Evolutionary conservation across 2,329 filamentous ascomycete genomes (phyloP).

Genomic region (Proliferodiscus dingleyae): DNA sequence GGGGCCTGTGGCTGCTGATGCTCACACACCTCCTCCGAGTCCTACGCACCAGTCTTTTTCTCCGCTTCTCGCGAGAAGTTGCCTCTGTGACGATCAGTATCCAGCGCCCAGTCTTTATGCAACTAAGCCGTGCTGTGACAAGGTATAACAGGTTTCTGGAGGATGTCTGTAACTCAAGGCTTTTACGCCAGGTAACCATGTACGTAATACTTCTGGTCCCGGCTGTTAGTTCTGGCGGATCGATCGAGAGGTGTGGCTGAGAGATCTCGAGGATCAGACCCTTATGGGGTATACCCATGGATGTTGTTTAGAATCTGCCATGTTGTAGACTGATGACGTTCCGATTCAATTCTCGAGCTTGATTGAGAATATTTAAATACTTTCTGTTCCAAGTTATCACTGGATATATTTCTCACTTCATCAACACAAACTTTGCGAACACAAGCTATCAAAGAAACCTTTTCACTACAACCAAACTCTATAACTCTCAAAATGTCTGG

Average conservation of each 20-base stretch:
- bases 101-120: neutral
- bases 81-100: neutral
- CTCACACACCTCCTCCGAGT: neutral
- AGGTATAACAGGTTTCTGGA: neutral
- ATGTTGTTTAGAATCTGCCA: too few relatives aligned
- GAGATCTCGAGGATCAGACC: too few relatives aligned
- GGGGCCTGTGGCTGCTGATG: neutral
- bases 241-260: too few relatives aligned
- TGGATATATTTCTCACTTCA: too few relatives aligned
- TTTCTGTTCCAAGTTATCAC: too few relatives aligned
- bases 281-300: too few relatives aligned
- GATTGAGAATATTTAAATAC: neutral
- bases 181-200: neutral
- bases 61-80: neutral
- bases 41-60: neutral
- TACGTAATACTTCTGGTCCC: neutral
- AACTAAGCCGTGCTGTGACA: neutral
- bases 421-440: too few relatives aligned
- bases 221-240: neutral
- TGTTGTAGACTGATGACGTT: too few relatives aligned
- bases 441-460: neutral
- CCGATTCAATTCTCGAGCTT: neutral
- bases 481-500: constrained; percentile 27
- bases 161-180: neutral
- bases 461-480: constrained; percentile 1